Evolutionary conservation across 192 early-diverging fungal genomes (phyloP).

Genomic region (Endogone sp.): DNA sequence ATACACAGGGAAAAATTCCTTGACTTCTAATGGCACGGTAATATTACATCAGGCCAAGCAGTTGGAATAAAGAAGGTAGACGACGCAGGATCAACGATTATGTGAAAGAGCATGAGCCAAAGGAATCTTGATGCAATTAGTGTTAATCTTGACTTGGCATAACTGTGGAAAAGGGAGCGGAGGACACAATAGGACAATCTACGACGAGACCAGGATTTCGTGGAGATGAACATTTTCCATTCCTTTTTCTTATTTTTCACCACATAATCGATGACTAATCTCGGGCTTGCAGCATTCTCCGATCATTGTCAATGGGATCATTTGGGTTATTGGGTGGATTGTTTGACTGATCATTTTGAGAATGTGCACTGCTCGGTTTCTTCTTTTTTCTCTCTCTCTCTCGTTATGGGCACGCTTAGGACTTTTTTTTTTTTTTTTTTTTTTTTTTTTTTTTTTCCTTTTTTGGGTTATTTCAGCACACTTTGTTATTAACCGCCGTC

Average conservation of each 20-base stretch:
- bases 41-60: not conserved
- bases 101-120: no score
- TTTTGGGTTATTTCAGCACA: not conserved
- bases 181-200: no score
- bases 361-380: no score
- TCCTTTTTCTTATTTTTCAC: not conserved
- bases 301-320: not conserved
- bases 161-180: not conserved
- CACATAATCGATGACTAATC: not conserved
- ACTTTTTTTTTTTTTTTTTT: not conserved
- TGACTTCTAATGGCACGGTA: not conserved
- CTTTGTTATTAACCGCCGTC: not conserved
- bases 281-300: not conserved
- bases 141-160: no score
- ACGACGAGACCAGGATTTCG: no score
- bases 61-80: no score
- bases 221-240: not conserved
- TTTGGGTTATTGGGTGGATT: not conserved
- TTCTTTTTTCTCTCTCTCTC: no score
- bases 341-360: no score
- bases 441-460: not conserved
- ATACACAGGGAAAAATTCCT: constrained; percentile 1
- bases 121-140: no score
- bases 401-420: no score
- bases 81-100: no score